These are phyloP conservation scores for Beverwykella pulmonaria DNA, from an alignment of 495 filamentous ascomycete genomes.

Conservation along the genomic window DNA sequence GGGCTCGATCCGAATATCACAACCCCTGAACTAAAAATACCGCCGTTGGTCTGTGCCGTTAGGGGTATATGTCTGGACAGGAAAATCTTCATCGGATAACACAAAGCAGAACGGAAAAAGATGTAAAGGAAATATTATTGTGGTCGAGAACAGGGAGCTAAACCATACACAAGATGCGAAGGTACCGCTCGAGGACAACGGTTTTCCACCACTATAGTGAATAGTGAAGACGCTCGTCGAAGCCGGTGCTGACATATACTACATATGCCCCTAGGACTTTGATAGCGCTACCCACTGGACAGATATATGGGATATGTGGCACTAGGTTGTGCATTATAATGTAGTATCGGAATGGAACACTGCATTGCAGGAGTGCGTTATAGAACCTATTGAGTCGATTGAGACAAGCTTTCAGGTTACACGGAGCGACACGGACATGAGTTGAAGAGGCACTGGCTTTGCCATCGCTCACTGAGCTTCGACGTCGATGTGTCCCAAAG, in stretches of 20 bases:
- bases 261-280: background rate
- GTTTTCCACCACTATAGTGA: background rate
- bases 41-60: background rate
- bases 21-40: background rate
- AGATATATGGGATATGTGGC: background rate
- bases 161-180: no score
- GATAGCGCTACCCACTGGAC: background rate
- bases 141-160: no score
- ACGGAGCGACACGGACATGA: constrained; percentile 4
- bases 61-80: background rate
- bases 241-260: constrained; percentile 13
- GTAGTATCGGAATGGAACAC: constrained; percentile 10
- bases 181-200: background rate
- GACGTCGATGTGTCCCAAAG: background rate
- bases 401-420: background rate
- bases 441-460: background rate
- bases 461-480: background rate
- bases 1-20: background rate
- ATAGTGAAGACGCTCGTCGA: constrained; percentile 1
- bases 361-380: constrained; percentile 2
- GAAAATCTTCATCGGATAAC: background rate
- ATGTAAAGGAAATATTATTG: background rate
- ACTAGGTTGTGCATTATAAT: background rate
- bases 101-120: background rate
- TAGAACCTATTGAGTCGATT: background rate